Evolutionary conservation across 2,329 filamentous ascomycete genomes (phyloP).

Genomic region (Ophiostoma ulmi): DNA sequence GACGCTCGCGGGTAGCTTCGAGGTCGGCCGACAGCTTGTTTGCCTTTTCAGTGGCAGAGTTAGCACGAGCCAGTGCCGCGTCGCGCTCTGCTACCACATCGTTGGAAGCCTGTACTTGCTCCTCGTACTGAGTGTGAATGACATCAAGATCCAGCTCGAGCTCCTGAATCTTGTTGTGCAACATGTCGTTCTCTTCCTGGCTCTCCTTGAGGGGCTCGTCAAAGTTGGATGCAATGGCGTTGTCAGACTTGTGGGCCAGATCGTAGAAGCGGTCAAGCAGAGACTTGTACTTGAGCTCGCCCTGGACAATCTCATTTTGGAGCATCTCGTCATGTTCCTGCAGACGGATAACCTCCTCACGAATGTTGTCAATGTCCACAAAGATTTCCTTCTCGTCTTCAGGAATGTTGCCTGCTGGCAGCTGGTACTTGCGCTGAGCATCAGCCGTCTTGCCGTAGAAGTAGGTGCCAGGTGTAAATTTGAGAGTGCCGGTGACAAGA

Average conservation of each 20-base stretch:
- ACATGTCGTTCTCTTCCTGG: conserved; percentile 22
- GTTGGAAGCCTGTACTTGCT: conserved; percentile 17
- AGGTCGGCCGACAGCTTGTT: conserved; percentile 22
- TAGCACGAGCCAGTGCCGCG: conserved; percentile 18
- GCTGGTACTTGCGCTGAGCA: conserved; percentile 20
- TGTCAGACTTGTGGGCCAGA: conserved; percentile 22
- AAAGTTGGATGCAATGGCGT: conserved; percentile 18
- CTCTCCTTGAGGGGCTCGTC: conserved; percentile 22
- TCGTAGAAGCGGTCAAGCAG: conserved; percentile 27
- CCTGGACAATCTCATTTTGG: conserved; percentile 27
- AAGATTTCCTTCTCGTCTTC: conserved; percentile 29
- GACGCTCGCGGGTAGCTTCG: conserved; percentile 20
- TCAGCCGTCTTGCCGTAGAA: conserved; percentile 19
- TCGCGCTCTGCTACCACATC: conserved; percentile 23
- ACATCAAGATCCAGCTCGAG: conserved; percentile 25
- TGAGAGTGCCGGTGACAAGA: conserved; percentile 27
- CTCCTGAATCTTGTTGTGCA: conserved; percentile 24
- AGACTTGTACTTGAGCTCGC: conserved; percentile 27
- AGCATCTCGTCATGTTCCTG: conserved; percentile 31
- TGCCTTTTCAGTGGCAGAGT: conserved; percentile 17
- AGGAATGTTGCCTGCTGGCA: conserved; percentile 23
- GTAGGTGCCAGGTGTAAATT: conserved; percentile 26
- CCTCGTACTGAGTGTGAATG: conserved; percentile 23
- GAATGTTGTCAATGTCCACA: conserved; percentile 36
- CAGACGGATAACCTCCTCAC: conserved; percentile 32